Evolutionary conservation across 768 basidiomycete species (phyloP).

Genomic region (Suillus spraguei): DNA sequence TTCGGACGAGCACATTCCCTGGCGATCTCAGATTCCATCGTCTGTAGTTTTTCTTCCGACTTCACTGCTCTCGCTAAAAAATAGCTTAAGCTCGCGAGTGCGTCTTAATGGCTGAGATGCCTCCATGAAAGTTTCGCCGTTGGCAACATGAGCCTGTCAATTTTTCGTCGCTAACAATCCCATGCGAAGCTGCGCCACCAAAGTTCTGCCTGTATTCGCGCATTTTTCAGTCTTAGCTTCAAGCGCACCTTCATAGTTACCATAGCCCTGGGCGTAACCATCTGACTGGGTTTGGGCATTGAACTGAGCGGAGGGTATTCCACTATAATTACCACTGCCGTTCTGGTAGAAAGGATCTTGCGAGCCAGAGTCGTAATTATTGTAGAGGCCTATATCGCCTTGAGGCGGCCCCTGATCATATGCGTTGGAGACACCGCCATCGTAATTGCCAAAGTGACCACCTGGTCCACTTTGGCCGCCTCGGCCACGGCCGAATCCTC

Average conservation of each 20-base stretch:
- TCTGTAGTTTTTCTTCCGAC: slow-evolving; percentile 23
- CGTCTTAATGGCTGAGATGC: slow-evolving; percentile 34
- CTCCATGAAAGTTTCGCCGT: slow-evolving; percentile 24
- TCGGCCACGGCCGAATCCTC: slow-evolving; percentile 56
- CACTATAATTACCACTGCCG: slow-evolving; percentile 59
- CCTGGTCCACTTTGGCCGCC: slow-evolving; percentile 31
- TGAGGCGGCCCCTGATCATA: slow-evolving; percentile 71
- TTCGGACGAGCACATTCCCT: slow-evolving; percentile 32
- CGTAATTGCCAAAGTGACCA: slow-evolving; percentile 55
- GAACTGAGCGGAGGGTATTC: slow-evolving; percentile 55
- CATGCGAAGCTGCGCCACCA: slow-evolving; percentile 35
- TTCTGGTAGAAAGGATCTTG: slow-evolving; percentile 73
- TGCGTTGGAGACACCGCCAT: slow-evolving; percentile 48
- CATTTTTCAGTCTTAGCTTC: slow-evolving; percentile 63
- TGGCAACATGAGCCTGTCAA: slow-evolving; percentile 36
- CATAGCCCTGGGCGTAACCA: slow-evolving; percentile 61
- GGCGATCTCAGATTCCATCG: slow-evolving; percentile 11
- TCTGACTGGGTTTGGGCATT: slow-evolving; percentile 46
- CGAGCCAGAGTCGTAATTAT: slow-evolving; percentile 62
- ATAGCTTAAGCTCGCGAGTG: slow-evolving; percentile 50
- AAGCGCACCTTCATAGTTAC: slow-evolving; percentile 85
- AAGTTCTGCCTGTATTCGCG: slow-evolving; percentile 45
- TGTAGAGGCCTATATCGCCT: slow-evolving; percentile 67
- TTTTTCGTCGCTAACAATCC: slow-evolving; percentile 53
- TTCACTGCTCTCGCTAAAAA: slow-evolving; percentile 48